Evolutionary conservation across 495 filamentous ascomycete genomes (phyloP), one percentile per base, ranked within the genome.

Genomic region (Aspergillus nanangensis): DNA sequence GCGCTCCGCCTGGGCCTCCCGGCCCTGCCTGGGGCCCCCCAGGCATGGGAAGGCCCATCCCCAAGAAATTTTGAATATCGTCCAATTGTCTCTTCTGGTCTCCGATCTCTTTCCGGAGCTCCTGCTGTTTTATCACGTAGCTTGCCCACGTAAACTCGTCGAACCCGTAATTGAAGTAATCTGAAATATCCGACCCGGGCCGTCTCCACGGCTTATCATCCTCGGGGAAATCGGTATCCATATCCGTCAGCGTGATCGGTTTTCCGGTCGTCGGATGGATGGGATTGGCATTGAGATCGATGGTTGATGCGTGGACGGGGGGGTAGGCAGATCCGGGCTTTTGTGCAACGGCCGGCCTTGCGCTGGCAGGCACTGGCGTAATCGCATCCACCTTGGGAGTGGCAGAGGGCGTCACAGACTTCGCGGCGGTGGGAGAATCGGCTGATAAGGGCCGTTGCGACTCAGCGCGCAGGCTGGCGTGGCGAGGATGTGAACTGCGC

Each of bases 81-180:
- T 91, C 86, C 68, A 90, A 79, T 66, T 95, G 86, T 61, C 87
- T 87, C 67, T 90, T 92, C 50, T 88, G 85, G 45, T 82, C 82
- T 34, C 74, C 68, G 7, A 88, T 80, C 48, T 89, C 86, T 44
- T 80, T 81, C 14, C 86, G 77, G 45, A 95, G 69, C 4, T 76
- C 74, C 44, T 88, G 82, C 59, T 97, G 94, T 56, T 94, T 94
- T 48, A 90, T 66, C 22, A 91, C 91, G 66, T 97, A 98, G 47
- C 88, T 80, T 21, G 91, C 87, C 93, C 93, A 98, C 13, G 94
- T 96, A 62, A 97, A 98, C 65, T 98, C 93, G 69, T 98, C 93
- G 51, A 98, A 98, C 27, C 94, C 94, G 71, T 97, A 98, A 70
- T 98, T 98, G 78, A 98, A 98, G 65, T 93, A 98, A 64, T 98